Percentiles rank a stretch among this genome's conserved stretches.
Conservation (phyloP, 2,329 filamentous ascomycete genomes). For the Cyphellophora attinorum region DNA sequence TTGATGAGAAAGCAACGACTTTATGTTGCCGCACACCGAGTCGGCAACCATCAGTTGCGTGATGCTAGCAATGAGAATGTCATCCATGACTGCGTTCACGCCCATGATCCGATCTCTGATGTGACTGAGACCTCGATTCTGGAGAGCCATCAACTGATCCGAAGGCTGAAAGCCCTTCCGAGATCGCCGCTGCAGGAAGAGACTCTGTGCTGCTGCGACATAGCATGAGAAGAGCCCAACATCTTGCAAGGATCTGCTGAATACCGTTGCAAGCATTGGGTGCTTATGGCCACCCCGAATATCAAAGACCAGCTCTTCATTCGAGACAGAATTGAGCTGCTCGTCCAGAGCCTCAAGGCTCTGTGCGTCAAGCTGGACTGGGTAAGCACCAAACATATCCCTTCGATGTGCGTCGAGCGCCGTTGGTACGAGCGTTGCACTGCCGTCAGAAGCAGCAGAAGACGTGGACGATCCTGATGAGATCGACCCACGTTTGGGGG, state of each 20-base stretch:
- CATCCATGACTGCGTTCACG: background rate
- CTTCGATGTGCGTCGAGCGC: background rate
- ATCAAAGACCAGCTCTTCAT: background rate
- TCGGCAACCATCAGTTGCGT: slow-evolving; percentile 1
- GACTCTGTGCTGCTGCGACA: background rate
- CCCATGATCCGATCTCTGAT: background rate
- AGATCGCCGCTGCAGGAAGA: background rate
- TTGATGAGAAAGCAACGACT: background rate
- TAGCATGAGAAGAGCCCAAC: background rate
- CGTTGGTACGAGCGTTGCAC: background rate
- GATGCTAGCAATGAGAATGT: background rate
- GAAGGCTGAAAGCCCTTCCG: background rate
- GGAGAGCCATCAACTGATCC: background rate
- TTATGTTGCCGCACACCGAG: background rate
- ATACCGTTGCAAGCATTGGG: background rate
- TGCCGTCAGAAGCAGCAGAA: background rate
- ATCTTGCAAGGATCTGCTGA: background rate
- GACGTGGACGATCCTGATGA: background rate
- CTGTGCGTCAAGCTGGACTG: background rate
- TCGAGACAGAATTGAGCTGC: background rate
- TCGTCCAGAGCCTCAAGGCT: background rate
- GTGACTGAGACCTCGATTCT: background rate
- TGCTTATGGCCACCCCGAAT: background rate
- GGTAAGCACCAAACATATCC: background rate
- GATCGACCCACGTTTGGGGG: background rate